These are phyloP conservation scores for Bipolaris sorokiniana DNA, from an alignment of 2,329 filamentous ascomycete species.

Conservation along the genomic window DNA sequence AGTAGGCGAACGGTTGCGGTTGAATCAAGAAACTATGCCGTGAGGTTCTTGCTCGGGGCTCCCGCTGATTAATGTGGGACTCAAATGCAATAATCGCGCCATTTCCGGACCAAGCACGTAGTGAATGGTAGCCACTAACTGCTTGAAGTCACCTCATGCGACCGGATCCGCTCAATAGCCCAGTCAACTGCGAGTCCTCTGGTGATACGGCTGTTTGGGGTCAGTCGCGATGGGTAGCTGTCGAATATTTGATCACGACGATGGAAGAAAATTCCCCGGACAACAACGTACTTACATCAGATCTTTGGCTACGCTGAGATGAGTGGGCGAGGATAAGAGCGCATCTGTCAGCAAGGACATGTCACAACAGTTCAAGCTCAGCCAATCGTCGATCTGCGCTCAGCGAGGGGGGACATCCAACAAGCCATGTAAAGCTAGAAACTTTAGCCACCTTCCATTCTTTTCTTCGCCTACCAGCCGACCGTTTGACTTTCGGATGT, in stretches of 20 bases:
- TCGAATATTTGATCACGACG: neutral
- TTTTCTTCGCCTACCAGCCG: neutral
- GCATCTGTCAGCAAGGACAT: slow-evolving; percentile 3
- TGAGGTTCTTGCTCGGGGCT: slow-evolving; percentile 1
- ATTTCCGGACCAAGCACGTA: slow-evolving; percentile 1
- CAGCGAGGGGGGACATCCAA: slow-evolving; percentile 4
- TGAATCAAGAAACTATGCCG: slow-evolving; percentile 6
- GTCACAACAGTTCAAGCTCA: slow-evolving; percentile 8
- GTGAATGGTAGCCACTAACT: neutral
- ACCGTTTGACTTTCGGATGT: neutral
- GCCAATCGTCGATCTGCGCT: neutral
- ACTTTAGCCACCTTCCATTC: neutral
- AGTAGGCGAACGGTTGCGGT: slow-evolving; percentile 28
- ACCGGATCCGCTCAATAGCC: neutral
- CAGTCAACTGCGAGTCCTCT: neutral
- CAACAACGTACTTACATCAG: neutral
- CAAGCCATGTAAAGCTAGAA: slow-evolving; percentile 1
- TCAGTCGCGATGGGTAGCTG: neutral
- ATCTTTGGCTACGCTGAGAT: slow-evolving; percentile 4
- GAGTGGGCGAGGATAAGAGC: neutral
- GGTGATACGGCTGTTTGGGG: neutral
- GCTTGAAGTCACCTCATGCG: slow-evolving; percentile 4
- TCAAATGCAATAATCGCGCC: slow-evolving; percentile 12
- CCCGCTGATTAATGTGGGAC: slow-evolving; percentile 3
- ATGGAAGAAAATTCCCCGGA: neutral